Base-by-base conservation (phyloP, 805 yeast species). In the Nakazawaea anatomiae region DNA sequence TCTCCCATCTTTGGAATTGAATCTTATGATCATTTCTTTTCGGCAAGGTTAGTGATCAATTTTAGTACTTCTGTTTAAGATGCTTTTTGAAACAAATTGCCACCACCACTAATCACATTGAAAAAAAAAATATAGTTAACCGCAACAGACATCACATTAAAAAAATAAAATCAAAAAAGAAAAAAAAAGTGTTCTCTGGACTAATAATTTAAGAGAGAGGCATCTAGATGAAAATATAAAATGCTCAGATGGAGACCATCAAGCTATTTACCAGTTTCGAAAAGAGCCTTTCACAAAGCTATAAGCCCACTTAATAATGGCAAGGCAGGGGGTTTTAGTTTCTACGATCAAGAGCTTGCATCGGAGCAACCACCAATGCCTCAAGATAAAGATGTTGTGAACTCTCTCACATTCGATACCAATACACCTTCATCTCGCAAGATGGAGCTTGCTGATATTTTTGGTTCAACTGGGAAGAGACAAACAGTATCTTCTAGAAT, bases 1-100 rank as follows among this genome's bases (percentile, higher is more conserved):
- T 78, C 82, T 85, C 7, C 98, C 98, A 57, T 87, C 87, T 60
- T 80, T 88, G 31, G 94, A 75, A 61, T 96, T 77, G 67, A 94
- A 89, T 60, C 99, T 74, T 27, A 87, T 69, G 57, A 91, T 79
- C 89, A 47, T 30, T 10, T 31, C 32, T 10, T 3, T 11, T 32
- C 11, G 2, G 8, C 11, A 32, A 9, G 11, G 8, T 32, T 11
- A 9, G 8, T 8, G 2, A 11, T 9, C 35, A 3, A 32, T 32
- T 9, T 32, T 2, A 32, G 35, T 32, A 18, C 25, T 18, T 18
- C 25, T 18, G 25, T 18, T 18, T 18, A 18, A 18, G 25, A 18
- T 18, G 25, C 25, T 18, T 18, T 18, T 32, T 3, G 35, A 32
- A 9, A 32, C 8, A 32, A 9, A 32, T 46, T 46, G 48, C 48